phyloP scores from a whole-genome alignment of 2,329 filamentous ascomycete species.

The Aspergillus niger region DNA sequence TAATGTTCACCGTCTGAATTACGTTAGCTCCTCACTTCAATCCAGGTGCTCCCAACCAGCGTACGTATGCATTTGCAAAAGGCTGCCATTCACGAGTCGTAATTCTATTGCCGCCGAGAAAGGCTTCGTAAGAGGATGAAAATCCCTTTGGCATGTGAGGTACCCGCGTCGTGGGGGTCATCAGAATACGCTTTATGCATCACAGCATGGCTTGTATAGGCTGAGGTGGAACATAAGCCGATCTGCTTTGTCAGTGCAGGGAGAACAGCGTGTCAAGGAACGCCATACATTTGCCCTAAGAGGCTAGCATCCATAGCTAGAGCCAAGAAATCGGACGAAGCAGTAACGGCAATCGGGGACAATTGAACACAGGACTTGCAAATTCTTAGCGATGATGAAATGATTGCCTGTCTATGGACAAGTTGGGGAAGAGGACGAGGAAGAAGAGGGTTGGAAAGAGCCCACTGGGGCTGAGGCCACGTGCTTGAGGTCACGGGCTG shows the following conservation, averaged over 20 bases:
- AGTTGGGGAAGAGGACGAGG: neutral
- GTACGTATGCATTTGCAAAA: neutral
- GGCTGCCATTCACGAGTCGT: neutral
- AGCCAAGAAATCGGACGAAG: neutral
- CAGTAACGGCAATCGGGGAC: neutral
- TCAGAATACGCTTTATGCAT: neutral
- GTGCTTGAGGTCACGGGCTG: neutral
- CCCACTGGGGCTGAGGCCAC: neutral
- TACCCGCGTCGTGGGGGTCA: neutral
- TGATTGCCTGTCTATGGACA: neutral
- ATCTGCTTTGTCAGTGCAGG: neutral
- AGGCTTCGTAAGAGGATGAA: neutral
- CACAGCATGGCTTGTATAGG: neutral
- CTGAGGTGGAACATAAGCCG: neutral
- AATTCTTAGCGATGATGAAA: neutral
- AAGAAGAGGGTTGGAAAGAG: neutral
- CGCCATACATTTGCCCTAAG: neutral
- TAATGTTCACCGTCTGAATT: neutral
- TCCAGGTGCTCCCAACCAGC: neutral
- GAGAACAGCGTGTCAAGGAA: neutral
- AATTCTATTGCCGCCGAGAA: neutral
- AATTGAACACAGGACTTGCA: neutral
- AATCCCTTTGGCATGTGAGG: slow-evolving; percentile 2
- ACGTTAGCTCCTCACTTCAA: neutral
- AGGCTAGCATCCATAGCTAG: neutral